Conservation (phyloP, 2,329 filamentous ascomycete genomes). For the Furcasterigmium furcatum region DNA sequence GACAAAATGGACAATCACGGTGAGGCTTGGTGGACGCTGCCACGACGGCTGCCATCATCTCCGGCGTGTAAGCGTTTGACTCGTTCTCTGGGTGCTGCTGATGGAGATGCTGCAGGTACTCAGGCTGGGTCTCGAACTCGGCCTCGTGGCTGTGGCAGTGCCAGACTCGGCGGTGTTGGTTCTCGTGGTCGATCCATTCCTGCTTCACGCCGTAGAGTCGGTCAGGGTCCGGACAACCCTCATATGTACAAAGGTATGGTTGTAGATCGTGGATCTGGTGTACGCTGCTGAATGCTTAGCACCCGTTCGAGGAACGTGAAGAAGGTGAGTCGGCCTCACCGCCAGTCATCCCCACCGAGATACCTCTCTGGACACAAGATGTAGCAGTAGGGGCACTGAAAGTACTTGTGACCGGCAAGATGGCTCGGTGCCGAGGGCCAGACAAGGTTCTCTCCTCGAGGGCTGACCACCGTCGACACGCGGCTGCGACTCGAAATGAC, state of each 20-base stretch:
- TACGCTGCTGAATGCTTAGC: no score
- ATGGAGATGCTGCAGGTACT: slow-evolving; percentile 6
- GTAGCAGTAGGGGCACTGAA: slow-evolving; percentile 11
- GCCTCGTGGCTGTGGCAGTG: slow-evolving; percentile 7
- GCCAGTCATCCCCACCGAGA: background rate
- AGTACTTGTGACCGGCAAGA: slow-evolving; percentile 3
- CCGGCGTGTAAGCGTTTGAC: background rate
- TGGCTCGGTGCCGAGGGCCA: background rate
- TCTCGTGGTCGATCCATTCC: slow-evolving; percentile 16
- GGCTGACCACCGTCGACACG: slow-evolving; percentile 1
- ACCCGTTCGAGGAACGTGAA: no score
- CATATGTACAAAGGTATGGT: slow-evolving; percentile 15
- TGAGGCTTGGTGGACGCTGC: background rate
- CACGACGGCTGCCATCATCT: background rate
- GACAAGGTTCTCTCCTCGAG: background rate
- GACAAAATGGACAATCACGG: background rate
- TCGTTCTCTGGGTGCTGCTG: background rate
- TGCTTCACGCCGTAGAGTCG: slow-evolving; percentile 9
- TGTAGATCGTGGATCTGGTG: slow-evolving; percentile 14
- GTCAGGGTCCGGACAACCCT: slow-evolving; percentile 11
- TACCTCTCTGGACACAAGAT: slow-evolving; percentile 11
- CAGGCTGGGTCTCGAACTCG: slow-evolving; percentile 12
- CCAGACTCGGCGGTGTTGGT: slow-evolving; percentile 11
- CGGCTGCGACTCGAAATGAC: slow-evolving; percentile 6
- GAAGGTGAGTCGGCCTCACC: background rate